phyloP scores from a whole-genome alignment of 1,284 basidiomycete species.

The Porodaedalea pini region DNA sequence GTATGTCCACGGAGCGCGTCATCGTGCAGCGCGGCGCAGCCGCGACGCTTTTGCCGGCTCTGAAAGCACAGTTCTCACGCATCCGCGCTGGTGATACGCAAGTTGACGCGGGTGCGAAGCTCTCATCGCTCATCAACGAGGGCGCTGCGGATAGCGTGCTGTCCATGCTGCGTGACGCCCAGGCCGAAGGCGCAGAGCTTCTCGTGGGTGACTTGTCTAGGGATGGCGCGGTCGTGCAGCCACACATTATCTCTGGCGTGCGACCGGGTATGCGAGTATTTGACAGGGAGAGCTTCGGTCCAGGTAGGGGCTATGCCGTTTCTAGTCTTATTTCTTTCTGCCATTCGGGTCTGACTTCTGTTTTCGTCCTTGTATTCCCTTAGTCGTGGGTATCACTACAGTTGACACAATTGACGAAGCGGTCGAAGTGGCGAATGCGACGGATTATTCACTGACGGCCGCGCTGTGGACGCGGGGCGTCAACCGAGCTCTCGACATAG shows the following conservation, averaged over 20 bases:
- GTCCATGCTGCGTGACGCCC: slow-evolving; percentile 47
- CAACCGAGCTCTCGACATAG: slow-evolving; percentile 44
- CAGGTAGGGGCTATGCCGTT: slow-evolving; percentile 36
- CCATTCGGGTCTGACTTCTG: no score
- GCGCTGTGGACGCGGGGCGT: slow-evolving; percentile 54
- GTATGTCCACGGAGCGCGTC: slow-evolving; percentile 69
- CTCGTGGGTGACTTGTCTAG: slow-evolving; percentile 43
- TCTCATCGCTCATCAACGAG: slow-evolving; percentile 48
- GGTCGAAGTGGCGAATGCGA: slow-evolving; percentile 50
- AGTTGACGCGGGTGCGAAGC: slow-evolving; percentile 22
- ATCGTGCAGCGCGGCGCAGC: slow-evolving; percentile 49
- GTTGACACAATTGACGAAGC: slow-evolving; percentile 52
- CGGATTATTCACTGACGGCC: slow-evolving; percentile 51
- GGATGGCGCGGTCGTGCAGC: slow-evolving; percentile 46
- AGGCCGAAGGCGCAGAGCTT: slow-evolving; percentile 49
- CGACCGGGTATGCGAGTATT: slow-evolving; percentile 49
- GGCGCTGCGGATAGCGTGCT: slow-evolving; percentile 49
- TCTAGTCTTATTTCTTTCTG: no score
- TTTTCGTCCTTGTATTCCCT: no score
- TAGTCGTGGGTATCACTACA: slow-evolving; percentile 47
- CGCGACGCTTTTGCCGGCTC: slow-evolving; percentile 34
- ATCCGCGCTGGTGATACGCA: slow-evolving; percentile 38
- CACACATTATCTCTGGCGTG: slow-evolving; percentile 49
- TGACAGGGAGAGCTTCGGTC: slow-evolving; percentile 59
- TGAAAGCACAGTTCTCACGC: slow-evolving; percentile 32